These are phyloP conservation scores for Entomortierella beljakovae DNA, from an alignment of 192 early-diverging fungal genomes.

Conservation along the genomic window DNA sequence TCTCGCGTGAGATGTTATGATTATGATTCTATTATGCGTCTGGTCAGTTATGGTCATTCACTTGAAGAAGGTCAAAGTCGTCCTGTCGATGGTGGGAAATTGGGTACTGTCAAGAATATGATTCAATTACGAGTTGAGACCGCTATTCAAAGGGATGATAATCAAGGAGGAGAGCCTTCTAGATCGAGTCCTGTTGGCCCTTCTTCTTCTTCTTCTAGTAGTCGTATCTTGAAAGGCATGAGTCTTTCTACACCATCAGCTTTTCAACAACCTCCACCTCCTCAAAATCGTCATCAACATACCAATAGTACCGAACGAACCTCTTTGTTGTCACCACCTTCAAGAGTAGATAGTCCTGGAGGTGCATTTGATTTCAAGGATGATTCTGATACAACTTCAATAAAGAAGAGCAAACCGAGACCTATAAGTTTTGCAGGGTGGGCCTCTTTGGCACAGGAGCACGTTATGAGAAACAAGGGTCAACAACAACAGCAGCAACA, in stretches of 20 bases:
- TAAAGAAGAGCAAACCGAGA: constrained; percentile 34
- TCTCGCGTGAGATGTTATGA: constrained; percentile 43
- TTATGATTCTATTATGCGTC: constrained; percentile 41
- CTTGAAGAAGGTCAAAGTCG: constrained; percentile 37
- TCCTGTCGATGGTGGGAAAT: constrained; percentile 28
- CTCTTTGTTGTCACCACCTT: constrained; percentile 23
- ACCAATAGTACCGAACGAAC: constrained; percentile 8
- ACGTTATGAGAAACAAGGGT: constrained; percentile 31
- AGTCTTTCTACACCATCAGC: constrained; percentile 6
- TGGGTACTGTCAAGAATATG: constrained; percentile 46
- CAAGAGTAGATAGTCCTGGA: constrained; percentile 15
- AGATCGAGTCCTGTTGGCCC: constrained; percentile 11
- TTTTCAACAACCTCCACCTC: neutral
- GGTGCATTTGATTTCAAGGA: neutral
- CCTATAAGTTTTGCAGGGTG: constrained; percentile 45
- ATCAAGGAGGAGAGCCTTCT: neutral
- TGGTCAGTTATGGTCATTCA: constrained; percentile 46
- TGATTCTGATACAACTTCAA: neutral
- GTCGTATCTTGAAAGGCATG: constrained; percentile 18
- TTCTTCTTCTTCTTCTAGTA: neutral
- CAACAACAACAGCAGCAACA: constrained; percentile 10
- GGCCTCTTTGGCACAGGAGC: constrained; percentile 45
- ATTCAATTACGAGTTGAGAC: constrained; percentile 47
- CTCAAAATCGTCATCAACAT: constrained; percentile 10
- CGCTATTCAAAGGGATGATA: constrained; percentile 11